Base-by-base conservation (phyloP, 2,329 filamentous ascomycete genomes). In the Chrysoporthe puriensis region DNA sequence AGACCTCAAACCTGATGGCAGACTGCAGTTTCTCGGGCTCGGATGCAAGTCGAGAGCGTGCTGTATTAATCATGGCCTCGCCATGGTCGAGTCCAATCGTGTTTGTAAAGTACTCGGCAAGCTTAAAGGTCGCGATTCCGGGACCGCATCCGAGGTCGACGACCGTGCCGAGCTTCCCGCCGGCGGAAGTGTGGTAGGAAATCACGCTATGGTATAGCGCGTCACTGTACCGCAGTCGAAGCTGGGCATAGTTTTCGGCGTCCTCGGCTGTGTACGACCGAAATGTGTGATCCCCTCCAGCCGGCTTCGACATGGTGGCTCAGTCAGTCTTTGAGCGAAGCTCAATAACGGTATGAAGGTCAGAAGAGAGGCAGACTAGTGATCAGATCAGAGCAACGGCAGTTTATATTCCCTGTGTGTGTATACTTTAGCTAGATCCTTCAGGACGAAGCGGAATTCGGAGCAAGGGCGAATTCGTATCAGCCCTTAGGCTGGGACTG, bases 91-190 rank as follows among this genome's bases (percentile, higher is more conserved):
- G 71, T 5, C 85, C 87, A 18, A 84, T 75, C 8, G 77, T 82
- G 36, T 78, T 73, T 0, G 73, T 66, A 72, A 89, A 89, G 44
- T 77, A 77, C 0, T 76, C 74, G 0, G 82, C 81, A 1, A 88
- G 78, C 5, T 76, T 77, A 2, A 81, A 79, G 0, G 79, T 79
- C 0, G 82, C 84, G 14, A 75, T 82, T 4, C 86, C 87, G 0
- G 86, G 86, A 0, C 87, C 86, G 72, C 85, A 88, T 43, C 87
- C 87, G 6, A 88, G 75, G 69, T 90, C 86, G 14, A 87, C 73
- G 0, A 87, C 69, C 2, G 75, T 77, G 42, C 77, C 73, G 16
- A 83, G 71, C 14, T 77, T 63, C 14, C 84, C 84, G 26, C 82
- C 82, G 0, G 80, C 82, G 0, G 79, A 76, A 1, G 72, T 74